Base-by-base conservation (phyloP, 352 stramenopile genomes). In the Saprolegnia diclina region DNA sequence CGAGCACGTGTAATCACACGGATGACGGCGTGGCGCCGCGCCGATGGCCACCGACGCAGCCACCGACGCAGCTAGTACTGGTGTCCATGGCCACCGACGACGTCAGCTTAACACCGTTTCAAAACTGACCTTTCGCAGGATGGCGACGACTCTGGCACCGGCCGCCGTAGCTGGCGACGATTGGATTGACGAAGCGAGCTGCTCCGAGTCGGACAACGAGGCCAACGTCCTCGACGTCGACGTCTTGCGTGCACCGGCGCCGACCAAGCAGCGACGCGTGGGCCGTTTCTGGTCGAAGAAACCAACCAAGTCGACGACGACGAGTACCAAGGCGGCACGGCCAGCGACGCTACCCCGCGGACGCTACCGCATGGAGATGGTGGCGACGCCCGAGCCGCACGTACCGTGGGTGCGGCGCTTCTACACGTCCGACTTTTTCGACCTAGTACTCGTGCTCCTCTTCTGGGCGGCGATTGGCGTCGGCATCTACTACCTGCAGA, bases 401-500 rank as follows among this genome's bases (percentile, higher is more conserved):
- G 18, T 48, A 10, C 42, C 42, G 18, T 48, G 11, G 13, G 13
- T 48, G 11, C 42, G 24, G 40, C 38, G 22, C 11, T 53, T 35
- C 5, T 40, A 18, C 16, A 18, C 32, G 19, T 66, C 57, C 1
- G 57, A 66, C 19, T 66, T 53, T 14, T 19, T 54, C 40, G 57
- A 66, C 44, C 38, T 66, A 3, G 19, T 24, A 13, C 37, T 66
- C 22, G 37, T 66, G 16, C 19, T 53, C 16, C 5, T 55, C 6
- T 19, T 69, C 13, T 69, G 63, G 63, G 46, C 63, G 1, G 44
- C 18, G 19, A 26, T 61, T 18, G 63, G 63, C 7, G 63, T 26
- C 18, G 22, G 14, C 35, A 69, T 69, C 24, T 69, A 69, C 53
- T 24, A 62, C 13, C n/a, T 69, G 21, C 5, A 69, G n/a, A n/a